Conservation (phyloP, 2,329 filamentous ascomycete species). For the Monosporascus sp. region DNA sequence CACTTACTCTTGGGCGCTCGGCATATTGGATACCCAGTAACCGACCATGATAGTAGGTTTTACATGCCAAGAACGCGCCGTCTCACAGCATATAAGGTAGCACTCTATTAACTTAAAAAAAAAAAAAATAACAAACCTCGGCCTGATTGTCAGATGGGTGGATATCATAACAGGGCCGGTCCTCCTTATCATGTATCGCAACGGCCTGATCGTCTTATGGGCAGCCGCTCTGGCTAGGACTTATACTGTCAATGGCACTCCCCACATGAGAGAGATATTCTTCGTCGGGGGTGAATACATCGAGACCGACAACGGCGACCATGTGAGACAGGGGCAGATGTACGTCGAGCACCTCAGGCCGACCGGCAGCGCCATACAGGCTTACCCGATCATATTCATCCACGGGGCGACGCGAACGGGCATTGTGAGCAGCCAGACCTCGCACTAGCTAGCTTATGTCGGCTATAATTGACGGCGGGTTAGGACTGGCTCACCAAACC, state of each 20-base stretch:
- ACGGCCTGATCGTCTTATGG: neutral
- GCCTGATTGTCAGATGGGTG: too few relatives aligned
- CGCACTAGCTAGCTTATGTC: neutral
- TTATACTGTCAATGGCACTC: neutral
- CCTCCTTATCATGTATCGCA: neutral
- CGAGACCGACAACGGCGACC: conserved; percentile 20
- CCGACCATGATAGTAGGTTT: too few relatives aligned
- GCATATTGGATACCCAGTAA: too few relatives aligned
- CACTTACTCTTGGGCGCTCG: too few relatives aligned
- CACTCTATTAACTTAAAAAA: too few relatives aligned
- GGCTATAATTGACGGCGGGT: conserved; percentile 1
- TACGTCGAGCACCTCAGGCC: conserved; percentile 46
- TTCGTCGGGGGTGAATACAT: conserved; percentile 33
- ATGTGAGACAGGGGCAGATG: conserved; percentile 38
- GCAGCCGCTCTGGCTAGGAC: neutral
- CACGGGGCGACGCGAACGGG: conserved; percentile 37
- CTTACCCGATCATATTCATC: conserved; percentile 35
- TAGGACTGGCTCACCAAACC: conserved; percentile 42
- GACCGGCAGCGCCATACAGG: conserved; percentile 13
- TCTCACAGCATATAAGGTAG: too few relatives aligned
- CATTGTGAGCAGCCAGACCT: conserved; percentile 22
- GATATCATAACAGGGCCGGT: too few relatives aligned
- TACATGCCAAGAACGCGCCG: too few relatives aligned
- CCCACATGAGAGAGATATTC: conserved; percentile 13
- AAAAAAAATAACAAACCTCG: too few relatives aligned